Conservation (phyloP, 345 rosid genomes). For the Populus euphratica region DNA sequence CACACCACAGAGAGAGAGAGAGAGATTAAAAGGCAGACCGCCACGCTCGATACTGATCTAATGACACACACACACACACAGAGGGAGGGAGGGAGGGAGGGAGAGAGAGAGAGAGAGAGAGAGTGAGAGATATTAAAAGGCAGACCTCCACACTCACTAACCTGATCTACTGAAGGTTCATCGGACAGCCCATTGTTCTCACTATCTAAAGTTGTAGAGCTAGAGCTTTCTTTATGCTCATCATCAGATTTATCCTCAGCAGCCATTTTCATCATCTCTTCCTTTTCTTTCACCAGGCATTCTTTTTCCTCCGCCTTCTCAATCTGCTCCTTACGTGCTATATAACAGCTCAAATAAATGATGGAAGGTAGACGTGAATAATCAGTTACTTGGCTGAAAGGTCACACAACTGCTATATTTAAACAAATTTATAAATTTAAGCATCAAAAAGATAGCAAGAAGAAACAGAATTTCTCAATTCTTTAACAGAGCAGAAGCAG, state of each 20-base stretch:
- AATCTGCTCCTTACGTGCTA: conserved; percentile 79
- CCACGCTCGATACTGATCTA: conserved; percentile 35
- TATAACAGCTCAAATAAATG: not conserved
- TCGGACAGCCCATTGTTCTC: conserved; percentile 11
- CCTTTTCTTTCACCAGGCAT: conserved; percentile 64
- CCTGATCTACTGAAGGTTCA: conserved; percentile 59
- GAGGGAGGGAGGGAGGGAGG: no score
- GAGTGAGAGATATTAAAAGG: no score
- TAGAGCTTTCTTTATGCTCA: conserved; percentile 30
- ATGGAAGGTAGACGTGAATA: not conserved
- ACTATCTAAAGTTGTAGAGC: no score
- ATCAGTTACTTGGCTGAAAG: not conserved
- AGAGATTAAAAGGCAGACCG: no score
- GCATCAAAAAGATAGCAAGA: no score
- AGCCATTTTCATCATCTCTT: conserved; percentile 61
- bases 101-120: no score
- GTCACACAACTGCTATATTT: no score
- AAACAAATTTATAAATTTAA: no score
- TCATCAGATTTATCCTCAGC: conserved; percentile 31
- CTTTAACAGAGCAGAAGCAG: no score
- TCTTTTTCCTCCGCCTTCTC: conserved; percentile 82
- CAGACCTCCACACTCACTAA: conserved; percentile 1
- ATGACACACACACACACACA: no score
- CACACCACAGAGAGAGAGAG: no score
- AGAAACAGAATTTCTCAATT: no score